Evolutionary conservation across 257 asterid species (phyloP).

Genomic region (Solanum piurae): DNA sequence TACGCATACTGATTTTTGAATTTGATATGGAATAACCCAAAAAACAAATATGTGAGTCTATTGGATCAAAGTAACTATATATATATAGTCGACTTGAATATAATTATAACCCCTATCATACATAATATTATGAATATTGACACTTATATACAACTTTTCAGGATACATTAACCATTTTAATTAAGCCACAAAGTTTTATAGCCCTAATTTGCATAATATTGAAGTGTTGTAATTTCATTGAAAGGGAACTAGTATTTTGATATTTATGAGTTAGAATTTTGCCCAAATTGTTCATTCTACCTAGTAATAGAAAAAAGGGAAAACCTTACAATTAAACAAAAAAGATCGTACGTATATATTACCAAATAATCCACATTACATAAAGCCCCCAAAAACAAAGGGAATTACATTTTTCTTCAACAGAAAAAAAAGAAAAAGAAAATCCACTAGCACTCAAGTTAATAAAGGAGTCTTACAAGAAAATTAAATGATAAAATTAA

Average conservation of each 20-base stretch:
- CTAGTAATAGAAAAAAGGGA: background rate
- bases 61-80: background rate
- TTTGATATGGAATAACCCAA: background rate
- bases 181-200: background rate
- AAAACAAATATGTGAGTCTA: background rate
- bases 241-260: background rate
- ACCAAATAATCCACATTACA: background rate
- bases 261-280: background rate
- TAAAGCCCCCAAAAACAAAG: background rate
- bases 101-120: background rate
- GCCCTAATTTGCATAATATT: background rate
- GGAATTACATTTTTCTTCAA: background rate
- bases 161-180: background rate
- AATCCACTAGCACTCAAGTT: constrained; percentile 1
- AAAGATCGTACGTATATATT: background rate
- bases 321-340: background rate
- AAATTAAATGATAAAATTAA: background rate
- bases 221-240: background rate
- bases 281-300: background rate
- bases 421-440: background rate
- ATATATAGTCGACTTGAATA: background rate
- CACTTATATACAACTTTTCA: background rate
- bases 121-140: background rate
- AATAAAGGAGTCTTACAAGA: background rate
- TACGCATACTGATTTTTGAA: background rate